Evolutionary conservation across 2,329 filamentous ascomycete genomes (phyloP).

Genomic region (Pseudohalonectria lignicola): DNA sequence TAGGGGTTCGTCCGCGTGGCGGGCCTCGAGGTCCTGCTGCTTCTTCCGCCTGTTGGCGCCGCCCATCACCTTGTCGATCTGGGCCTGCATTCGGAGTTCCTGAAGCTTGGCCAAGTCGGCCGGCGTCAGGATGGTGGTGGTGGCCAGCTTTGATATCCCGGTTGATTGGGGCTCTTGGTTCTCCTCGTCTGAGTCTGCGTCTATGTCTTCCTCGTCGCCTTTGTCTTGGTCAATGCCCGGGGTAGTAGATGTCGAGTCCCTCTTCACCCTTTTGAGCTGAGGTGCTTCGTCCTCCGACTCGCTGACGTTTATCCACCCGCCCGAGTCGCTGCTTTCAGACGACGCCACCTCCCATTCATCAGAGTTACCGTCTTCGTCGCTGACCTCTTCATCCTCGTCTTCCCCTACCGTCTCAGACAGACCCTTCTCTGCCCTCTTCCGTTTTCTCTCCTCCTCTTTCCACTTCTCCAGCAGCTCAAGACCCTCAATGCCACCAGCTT

Average conservation of each 20-base stretch:
- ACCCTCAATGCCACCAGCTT: constrained; percentile 74
- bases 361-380: constrained; percentile 47
- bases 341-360: constrained; percentile 53
- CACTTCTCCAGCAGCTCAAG: constrained; percentile 84
- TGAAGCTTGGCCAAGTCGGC: constrained; percentile 92
- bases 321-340: constrained; percentile 56
- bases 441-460: constrained; percentile 80
- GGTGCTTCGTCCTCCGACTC: constrained; percentile 67
- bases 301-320: constrained; percentile 87
- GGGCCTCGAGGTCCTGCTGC: constrained; percentile 36
- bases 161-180: too few relatives aligned
- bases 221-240: constrained; percentile 19
- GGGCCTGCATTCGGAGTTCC: constrained; percentile 68
- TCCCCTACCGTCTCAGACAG: constrained; percentile 51
- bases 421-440: constrained; percentile 59
- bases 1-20: constrained; percentile 77
- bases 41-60: constrained; percentile 15
- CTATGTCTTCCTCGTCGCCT: constrained; percentile 29
- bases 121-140: constrained; percentile 85
- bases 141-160: constrained; percentile 64
- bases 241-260: constrained; percentile 7
- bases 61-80: constrained; percentile 54
- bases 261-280: constrained; percentile 41
- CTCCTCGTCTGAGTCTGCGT: constrained; percentile 29
- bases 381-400: constrained; percentile 47